Evolutionary conservation across 1,284 basidiomycete species (phyloP).

Genomic region (Schizophyllum amplum): DNA sequence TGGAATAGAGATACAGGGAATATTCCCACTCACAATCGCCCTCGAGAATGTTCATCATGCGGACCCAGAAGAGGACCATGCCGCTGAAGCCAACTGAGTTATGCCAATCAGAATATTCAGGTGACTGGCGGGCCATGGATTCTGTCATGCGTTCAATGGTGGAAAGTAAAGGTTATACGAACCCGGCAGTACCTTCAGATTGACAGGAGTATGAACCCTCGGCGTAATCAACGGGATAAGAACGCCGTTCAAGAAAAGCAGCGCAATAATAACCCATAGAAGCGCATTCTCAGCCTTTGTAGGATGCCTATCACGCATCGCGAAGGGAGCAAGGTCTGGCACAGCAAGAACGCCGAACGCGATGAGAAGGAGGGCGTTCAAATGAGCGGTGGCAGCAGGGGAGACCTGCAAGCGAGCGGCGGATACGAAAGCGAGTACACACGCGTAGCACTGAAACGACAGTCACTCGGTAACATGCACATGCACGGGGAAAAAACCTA

Average conservation of each 20-base stretch:
- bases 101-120: slow-evolving; percentile 40
- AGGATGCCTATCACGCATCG: slow-evolving; percentile 34
- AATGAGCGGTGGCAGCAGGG: background rate
- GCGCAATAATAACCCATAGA: slow-evolving; percentile 18
- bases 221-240: slow-evolving; percentile 21
- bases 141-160: background rate
- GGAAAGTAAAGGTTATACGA: background rate
- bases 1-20: slow-evolving; percentile 3
- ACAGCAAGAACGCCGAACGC: slow-evolving; percentile 41
- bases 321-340: slow-evolving; percentile 55
- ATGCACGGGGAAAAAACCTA: too few species aligned
- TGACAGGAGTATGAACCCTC: slow-evolving; percentile 20
- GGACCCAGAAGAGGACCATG: slow-evolving; percentile 9
- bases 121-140: background rate
- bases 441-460: background rate
- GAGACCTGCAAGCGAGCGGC: background rate
- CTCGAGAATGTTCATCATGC: slow-evolving; percentile 9
- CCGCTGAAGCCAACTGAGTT: slow-evolving; percentile 3
- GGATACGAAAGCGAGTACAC: background rate
- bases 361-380: slow-evolving; percentile 26
- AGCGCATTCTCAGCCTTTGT: slow-evolving; percentile 19
- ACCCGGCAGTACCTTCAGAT: slow-evolving; percentile 20
- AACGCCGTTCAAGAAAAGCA: slow-evolving; percentile 16
- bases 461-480: too few species aligned
- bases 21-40: slow-evolving; percentile 5